phyloP scores from a whole-genome alignment of 768 basidiomycete species.

The Hygrophorus pudorinus region DNA sequence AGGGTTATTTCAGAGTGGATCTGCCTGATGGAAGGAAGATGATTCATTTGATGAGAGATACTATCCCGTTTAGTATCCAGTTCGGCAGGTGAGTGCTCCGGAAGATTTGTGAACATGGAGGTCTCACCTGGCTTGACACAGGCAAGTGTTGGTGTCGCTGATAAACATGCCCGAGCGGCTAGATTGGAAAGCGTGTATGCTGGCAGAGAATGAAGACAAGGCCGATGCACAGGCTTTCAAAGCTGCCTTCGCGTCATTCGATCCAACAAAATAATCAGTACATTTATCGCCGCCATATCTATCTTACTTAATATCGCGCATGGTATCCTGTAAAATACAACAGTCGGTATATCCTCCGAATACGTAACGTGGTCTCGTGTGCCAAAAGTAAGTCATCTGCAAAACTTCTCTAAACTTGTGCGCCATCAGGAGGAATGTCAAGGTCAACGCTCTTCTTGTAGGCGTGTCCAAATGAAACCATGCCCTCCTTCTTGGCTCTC shows the following conservation, averaged over 20 bases:
- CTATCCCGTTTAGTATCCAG: slow-evolving; percentile 77
- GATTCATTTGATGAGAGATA: slow-evolving; percentile 75
- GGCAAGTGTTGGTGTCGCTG: slow-evolving; percentile 74
- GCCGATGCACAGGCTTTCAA: slow-evolving; percentile 82
- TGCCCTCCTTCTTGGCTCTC: slow-evolving; percentile 55
- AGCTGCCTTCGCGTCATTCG: slow-evolving; percentile 65
- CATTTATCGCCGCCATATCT: not conserved
- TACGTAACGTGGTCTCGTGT: no score
- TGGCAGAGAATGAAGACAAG: slow-evolving; percentile 78
- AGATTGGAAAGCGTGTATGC: slow-evolving; percentile 87
- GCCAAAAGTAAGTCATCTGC: no score
- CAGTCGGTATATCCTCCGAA: no score
- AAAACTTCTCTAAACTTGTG: not conserved
- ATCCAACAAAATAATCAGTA: slow-evolving; percentile 34
- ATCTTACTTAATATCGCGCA: no score
- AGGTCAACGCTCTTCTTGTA: slow-evolving; percentile 21
- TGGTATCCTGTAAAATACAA: no score
- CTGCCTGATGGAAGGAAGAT: slow-evolving; percentile 78
- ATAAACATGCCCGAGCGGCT: slow-evolving; percentile 66
- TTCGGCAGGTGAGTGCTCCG: slow-evolving; percentile 72
- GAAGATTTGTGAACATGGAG: not conserved
- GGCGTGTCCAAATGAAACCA: slow-evolving; percentile 56
- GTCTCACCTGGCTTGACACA: slow-evolving; percentile 19
- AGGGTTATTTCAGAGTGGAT: slow-evolving; percentile 80
- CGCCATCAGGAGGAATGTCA: not conserved